Evolutionary conservation across 1,139 yeast genomes (phyloP).

Genomic region (Suhomyces ambrosiae): DNA sequence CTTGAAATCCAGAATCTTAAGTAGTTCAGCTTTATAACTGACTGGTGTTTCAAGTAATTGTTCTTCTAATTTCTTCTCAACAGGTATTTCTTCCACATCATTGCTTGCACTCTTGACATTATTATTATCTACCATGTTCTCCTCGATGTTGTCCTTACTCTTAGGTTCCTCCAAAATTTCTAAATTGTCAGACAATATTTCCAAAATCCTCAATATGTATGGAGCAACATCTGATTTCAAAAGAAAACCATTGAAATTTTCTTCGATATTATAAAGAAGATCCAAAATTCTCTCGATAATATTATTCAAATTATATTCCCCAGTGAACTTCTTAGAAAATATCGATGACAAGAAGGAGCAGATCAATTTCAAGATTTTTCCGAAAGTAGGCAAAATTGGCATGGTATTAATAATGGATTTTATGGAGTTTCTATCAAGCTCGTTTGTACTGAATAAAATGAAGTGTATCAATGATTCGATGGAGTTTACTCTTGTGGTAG

Average conservation of each 20-base stretch:
- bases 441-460: constrained; percentile 49
- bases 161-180: constrained; percentile 6
- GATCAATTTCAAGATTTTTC: constrained; percentile 47
- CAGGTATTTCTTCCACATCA: no score
- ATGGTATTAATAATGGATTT: constrained; percentile 55
- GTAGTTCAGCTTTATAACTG: constrained; percentile 7
- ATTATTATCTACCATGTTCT: background rate
- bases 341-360: constrained; percentile 26
- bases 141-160: background rate
- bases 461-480: constrained; percentile 77
- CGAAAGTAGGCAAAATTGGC: constrained; percentile 68
- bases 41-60: background rate
- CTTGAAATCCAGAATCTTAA: constrained; percentile 29
- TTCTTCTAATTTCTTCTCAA: no score
- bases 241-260: constrained; percentile 42
- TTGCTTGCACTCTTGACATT: constrained; percentile 1
- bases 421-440: constrained; percentile 33
- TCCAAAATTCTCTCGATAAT: constrained; percentile 20
- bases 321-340: constrained; percentile 25
- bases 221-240: constrained; percentile 46
- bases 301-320: constrained; percentile 19
- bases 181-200: constrained; percentile 25
- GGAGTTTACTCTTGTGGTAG: constrained; percentile 25
- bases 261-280: constrained; percentile 34
- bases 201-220: constrained; percentile 37